Conservation (phyloP, 169 alveolate genomes). For the Blepharisma undulans region DNA sequence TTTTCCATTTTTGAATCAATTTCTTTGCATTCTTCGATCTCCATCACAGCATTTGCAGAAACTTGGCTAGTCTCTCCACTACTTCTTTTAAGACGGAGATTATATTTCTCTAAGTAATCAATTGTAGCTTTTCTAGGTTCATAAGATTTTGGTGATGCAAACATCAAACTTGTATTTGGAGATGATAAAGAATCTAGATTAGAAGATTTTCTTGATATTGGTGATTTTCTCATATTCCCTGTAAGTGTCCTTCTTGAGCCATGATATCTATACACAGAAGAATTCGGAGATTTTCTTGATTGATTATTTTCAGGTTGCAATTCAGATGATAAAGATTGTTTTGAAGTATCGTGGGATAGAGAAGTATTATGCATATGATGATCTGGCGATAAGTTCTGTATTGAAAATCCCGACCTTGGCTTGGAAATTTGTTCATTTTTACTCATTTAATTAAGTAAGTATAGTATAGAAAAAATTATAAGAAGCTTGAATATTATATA, state of each 20-base stretch:
- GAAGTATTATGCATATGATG: not conserved
- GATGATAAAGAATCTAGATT: not conserved
- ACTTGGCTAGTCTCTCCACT: not conserved
- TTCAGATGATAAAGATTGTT: not conserved
- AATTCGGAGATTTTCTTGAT: not conserved
- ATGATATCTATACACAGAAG: not conserved
- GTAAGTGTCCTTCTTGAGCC: not conserved
- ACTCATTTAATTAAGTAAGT: not conserved
- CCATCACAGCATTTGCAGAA: not conserved
- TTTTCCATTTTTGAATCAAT: not conserved
- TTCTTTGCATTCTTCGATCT: not conserved
- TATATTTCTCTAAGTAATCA: not conserved
- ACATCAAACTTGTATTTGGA: not conserved
- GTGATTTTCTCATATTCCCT: not conserved
- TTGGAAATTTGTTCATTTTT: not conserved
- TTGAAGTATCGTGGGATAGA: not conserved
- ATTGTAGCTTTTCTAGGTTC: not conserved
- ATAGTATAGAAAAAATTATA: too few relatives aligned
- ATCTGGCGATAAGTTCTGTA: not conserved
- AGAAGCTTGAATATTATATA: too few relatives aligned
- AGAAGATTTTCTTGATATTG: not conserved
- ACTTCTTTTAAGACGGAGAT: not conserved
- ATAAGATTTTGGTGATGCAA: not conserved
- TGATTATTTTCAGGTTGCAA: not conserved
- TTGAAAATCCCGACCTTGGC: not conserved